phyloP scores from a whole-genome alignment of 306 rosid genomes.

The Acacia melanoxylon region DNA sequence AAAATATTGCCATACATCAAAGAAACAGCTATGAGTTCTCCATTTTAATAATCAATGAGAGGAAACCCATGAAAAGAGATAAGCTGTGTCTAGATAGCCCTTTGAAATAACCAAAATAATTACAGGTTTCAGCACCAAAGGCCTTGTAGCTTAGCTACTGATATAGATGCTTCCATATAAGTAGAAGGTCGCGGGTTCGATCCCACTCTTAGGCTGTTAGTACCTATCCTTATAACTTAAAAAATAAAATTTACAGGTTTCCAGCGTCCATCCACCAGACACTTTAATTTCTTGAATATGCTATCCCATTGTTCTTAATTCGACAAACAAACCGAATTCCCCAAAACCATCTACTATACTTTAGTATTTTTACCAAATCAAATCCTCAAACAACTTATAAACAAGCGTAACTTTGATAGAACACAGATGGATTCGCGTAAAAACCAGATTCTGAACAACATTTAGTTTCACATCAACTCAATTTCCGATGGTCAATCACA shows the following conservation, averaged over 20 bases:
- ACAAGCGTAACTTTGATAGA: no score
- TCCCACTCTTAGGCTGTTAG: no score
- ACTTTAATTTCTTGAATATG: neutral
- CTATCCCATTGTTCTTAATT: neutral
- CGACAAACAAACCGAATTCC: neutral
- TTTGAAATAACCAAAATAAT: neutral
- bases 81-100: neutral
- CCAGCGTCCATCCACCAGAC: neutral
- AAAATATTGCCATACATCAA: neutral
- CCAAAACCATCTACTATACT: neutral
- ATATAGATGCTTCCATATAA: no score
- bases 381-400: no score
- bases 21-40: neutral
- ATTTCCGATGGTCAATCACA: no score
- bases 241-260: neutral
- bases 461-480: no score
- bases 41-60: neutral
- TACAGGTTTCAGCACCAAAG: no score
- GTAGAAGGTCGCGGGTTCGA: no score
- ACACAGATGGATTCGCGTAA: no score
- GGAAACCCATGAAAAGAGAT: constrained; percentile 2
- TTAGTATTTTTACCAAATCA: neutral
- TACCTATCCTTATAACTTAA: no score
- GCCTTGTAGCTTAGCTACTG: no score
- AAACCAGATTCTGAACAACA: no score